A percentile compares a stretch with the other conserved stretches of the same genome.
Evolutionary conservation across 805 yeast species (phyloP).

Genomic region (Peterozyma xylosa): DNA sequence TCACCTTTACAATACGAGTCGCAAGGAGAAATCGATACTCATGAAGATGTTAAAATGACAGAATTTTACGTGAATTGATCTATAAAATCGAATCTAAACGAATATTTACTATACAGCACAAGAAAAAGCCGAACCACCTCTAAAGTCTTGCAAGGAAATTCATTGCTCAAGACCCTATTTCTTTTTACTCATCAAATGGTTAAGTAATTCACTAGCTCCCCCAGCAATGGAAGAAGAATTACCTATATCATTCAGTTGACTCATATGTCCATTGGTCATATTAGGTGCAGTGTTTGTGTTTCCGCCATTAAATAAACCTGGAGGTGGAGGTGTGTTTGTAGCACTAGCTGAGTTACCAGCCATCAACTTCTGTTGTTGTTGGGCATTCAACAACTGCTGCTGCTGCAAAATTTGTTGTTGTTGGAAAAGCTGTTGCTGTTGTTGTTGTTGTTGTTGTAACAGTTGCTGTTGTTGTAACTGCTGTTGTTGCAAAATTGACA

Average conservation of each 20-base stretch:
- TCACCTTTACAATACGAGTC: too few species aligned
- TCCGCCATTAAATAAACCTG: constrained; percentile 43
- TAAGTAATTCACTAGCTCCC: constrained; percentile 60
- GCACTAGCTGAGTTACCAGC: constrained; percentile 20
- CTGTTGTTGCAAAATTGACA: constrained; percentile 24
- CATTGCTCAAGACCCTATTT: constrained; percentile 14
- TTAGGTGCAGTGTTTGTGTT: constrained; percentile 9
- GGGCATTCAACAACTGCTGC: constrained; percentile 15
- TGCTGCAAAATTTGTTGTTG: constrained; percentile 23
- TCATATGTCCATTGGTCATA: constrained; percentile 5
- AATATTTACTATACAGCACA: too few species aligned
- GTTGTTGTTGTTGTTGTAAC: constrained; percentile 13
- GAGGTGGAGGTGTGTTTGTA: constrained; percentile 61
- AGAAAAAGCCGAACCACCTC: too few species aligned
- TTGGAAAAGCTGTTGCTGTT: constrained; percentile 23
- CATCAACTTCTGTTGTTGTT: constrained; percentile 7
- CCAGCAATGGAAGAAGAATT: background rate
- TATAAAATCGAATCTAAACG: too few species aligned
- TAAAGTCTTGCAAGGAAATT: too few species aligned
- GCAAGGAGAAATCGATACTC: too few species aligned
- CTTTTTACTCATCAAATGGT: constrained; percentile 80
- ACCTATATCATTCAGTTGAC: background rate
- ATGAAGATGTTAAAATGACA: too few species aligned
- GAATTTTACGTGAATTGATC: too few species aligned
- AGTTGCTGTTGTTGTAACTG: constrained; percentile 24